A percentile compares a stretch with the other conserved stretches of the same genome.
These are phyloP conservation scores for Vitis rotundifolia DNA, from an alignment of 164 flowering plant genomes.

Conservation along the genomic window DNA sequence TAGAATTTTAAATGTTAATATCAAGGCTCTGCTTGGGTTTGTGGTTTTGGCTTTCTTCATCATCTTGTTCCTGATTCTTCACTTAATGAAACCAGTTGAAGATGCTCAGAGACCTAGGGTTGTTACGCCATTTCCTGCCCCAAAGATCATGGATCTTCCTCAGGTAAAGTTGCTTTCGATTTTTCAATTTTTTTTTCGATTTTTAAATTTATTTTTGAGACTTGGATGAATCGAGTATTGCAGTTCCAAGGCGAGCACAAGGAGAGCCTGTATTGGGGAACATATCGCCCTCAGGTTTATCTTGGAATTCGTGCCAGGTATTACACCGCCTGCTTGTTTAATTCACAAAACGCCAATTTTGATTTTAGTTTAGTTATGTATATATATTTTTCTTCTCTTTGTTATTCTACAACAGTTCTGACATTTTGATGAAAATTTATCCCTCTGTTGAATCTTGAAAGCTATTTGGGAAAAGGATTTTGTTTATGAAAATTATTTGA, in stretches of 20 bases:
- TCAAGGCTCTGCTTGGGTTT: slow-evolving; percentile 37
- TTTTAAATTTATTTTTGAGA: not conserved
- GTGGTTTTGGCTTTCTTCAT: slow-evolving; percentile 27
- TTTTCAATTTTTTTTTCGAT: not conserved
- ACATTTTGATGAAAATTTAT: no score
- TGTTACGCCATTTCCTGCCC: slow-evolving; percentile 80
- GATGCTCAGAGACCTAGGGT: slow-evolving; percentile 46
- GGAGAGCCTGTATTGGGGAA: slow-evolving; percentile 97
- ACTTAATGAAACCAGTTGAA: slow-evolving; percentile 21
- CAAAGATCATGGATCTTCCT: slow-evolving; percentile 76
- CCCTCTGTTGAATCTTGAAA: no score
- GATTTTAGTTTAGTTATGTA: no score
- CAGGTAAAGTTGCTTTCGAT: slow-evolving; percentile 35
- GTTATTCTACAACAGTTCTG: no score
- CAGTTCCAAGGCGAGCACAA: slow-evolving; percentile 96
- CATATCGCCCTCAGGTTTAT: slow-evolving; percentile 90
- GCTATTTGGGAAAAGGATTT: no score
- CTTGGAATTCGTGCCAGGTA: slow-evolving; percentile 93
- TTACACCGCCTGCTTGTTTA: no score
- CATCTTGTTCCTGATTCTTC: slow-evolving; percentile 24
- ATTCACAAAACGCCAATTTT: no score
- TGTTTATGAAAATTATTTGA: no score
- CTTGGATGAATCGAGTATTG: slow-evolving; percentile 17
- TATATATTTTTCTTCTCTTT: no score
- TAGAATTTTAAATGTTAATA: slow-evolving; percentile 29